Evolutionary conservation across 495 filamentous ascomycete species (phyloP).

Genomic region (Cairneyella variabilis): DNA sequence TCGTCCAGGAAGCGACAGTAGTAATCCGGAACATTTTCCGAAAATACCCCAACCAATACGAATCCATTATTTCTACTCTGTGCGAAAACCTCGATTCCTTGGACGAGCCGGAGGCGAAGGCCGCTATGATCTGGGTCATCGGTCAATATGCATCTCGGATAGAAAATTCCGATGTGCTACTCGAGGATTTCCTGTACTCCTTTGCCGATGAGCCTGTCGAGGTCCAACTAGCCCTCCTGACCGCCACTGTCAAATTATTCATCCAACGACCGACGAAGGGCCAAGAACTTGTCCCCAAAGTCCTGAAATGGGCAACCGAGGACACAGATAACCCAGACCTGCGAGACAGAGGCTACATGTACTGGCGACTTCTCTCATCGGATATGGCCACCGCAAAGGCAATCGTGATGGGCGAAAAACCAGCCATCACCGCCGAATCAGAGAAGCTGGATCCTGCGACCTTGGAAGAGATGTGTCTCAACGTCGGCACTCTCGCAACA

Average conservation of each 20-base stretch:
- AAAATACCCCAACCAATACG: constrained; percentile 98
- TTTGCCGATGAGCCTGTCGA: constrained; percentile 94
- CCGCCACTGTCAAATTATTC: constrained; percentile 96
- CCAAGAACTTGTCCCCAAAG: constrained; percentile 88
- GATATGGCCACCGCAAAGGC: constrained; percentile 82
- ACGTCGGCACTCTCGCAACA: constrained; percentile 92
- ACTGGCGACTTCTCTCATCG: constrained; percentile 95
- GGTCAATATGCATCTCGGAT: constrained; percentile 97
- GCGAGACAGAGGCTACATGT: constrained; percentile 96
- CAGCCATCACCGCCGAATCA: constrained; percentile 91
- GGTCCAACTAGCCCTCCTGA: constrained; percentile 91
- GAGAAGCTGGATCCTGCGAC: constrained; percentile 91
- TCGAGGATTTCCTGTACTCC: constrained; percentile 91
- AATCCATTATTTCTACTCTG: constrained; percentile 91
- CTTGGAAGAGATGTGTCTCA: constrained; percentile 94
- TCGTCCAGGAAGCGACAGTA: constrained; percentile 98
- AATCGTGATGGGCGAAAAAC: constrained; percentile 96
- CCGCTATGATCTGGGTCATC: constrained; percentile 99
- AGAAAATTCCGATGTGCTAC: constrained; percentile 87
- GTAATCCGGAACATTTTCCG: constrained; percentile 99
- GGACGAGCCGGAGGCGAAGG: constrained; percentile 98
- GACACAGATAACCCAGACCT: constrained; percentile 98
- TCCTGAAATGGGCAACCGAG: constrained; percentile 97
- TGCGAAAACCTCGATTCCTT: constrained; percentile 96
- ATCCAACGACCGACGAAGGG: constrained; percentile 95